Base-by-base conservation (phyloP, 139 green algal genomes). In the Haematococcus lacustris region DNA sequence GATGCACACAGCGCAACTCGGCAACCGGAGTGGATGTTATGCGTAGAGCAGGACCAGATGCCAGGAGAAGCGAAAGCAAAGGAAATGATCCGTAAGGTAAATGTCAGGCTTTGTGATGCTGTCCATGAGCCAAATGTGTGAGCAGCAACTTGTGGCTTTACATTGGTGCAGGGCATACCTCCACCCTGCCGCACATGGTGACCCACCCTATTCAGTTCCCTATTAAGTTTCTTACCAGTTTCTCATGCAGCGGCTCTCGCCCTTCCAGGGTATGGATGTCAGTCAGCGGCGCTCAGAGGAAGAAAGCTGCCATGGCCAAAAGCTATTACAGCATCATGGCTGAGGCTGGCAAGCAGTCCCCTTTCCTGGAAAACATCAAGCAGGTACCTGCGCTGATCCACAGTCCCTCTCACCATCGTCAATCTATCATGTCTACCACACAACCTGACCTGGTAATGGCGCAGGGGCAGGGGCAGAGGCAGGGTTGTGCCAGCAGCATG, bases 301-400 rank as follows among this genome's bases (percentile, higher is more conserved):
- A 77, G 62, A 78, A 82, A 47, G 41, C 65, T 17, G 67, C 73
- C 32, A 68, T 71, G 33, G 71, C 76, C 25, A 74, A 47, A 25
- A 78, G 75, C 34, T 93, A 93, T 75, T 94, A 88, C 66, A 43
- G 66, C 28, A 84, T 79, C 32, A 87, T 88, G 73, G 75, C 81
- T 21, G 64, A 78, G 13, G 73, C 80, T 17, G 86, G 83, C 26
- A 69, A 81, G 65, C 32, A 43, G 21, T 89, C 82, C 0, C 68
- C 66, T 6, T 80, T 67, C 57, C 69, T 76, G 2, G 79, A 83
- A 38, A 82, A 92, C 23, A 91, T 93, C 26, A 78, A 88, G n/a
- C 53, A 88, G 75, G 83, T n/a, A n/a, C n/a, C n/a, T n/a, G n/a
- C n/a, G n/a, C n/a, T n/a, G n/a, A n/a, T n/a, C n/a, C n/a, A n/a